phyloP scores from a whole-genome alignment of 345 rosid species.

The Arabis alpina region DNA sequence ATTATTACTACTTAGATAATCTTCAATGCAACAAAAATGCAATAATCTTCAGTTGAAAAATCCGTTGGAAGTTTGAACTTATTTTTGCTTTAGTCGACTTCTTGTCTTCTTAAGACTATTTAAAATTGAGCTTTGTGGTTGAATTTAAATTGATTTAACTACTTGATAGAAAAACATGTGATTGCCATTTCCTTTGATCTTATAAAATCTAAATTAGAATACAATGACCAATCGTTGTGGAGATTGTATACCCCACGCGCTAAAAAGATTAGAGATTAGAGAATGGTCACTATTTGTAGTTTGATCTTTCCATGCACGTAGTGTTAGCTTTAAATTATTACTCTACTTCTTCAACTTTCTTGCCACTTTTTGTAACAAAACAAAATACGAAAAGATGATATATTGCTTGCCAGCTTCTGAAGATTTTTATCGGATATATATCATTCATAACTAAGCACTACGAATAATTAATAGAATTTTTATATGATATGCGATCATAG shows the following conservation, averaged over 20 bases:
- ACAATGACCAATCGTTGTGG: slow-evolving; percentile 16
- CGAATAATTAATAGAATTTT: not conserved
- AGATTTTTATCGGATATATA: slow-evolving; percentile 19
- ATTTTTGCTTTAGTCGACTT: not conserved
- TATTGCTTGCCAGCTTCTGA: slow-evolving; percentile 40
- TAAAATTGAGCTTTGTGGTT: not conserved
- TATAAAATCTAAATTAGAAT: slow-evolving; percentile 4
- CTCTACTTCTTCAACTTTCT: slow-evolving; percentile 23
- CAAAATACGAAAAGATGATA: slow-evolving; percentile 26
- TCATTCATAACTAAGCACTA: slow-evolving; percentile 24
- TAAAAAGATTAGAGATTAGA: slow-evolving; percentile 30
- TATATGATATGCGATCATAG: not conserved
- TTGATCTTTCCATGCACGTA: slow-evolving; percentile 48
- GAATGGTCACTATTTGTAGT: slow-evolving; percentile 40
- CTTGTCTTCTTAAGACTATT: not conserved
- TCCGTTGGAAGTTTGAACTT: slow-evolving; percentile 1
- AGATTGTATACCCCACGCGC: slow-evolving; percentile 28
- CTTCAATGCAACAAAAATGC: not conserved
- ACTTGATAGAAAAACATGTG: not conserved
- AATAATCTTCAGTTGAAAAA: not conserved
- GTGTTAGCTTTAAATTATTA: slow-evolving; percentile 39
- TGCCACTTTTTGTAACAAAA: slow-evolving; percentile 20
- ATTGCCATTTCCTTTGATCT: not conserved
- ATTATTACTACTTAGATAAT: no score
- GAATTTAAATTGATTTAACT: not conserved